Base-by-base conservation (phyloP, 441 rosid species). In the Capsella rubella region DNA sequence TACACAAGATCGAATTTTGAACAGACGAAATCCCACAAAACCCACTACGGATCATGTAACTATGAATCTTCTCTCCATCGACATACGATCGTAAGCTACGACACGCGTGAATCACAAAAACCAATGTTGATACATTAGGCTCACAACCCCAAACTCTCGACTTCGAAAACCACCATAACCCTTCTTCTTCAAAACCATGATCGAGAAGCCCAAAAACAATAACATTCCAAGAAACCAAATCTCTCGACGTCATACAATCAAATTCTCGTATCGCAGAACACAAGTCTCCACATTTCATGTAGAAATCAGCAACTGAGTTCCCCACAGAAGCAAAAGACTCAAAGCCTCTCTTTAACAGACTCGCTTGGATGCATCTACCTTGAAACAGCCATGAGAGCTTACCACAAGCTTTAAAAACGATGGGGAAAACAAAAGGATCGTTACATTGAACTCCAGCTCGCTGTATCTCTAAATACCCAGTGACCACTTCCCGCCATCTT, bases 151-250 rank as follows among this genome's bases (percentile, higher is more conserved):
- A 81, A 76, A 71, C 70, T 74, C 86, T 86, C 7, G 86, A 89
- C 72, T 66, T 79, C 2, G 51, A 71, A 77, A 90, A 87, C 85
- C 87, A 85, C 75, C 71, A 14, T 32, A 90, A 35, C 16, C 89
- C 96, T 67, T 81, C 83, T 63, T 71, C 69, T 39, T 9, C 61
- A 57, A 74, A 76, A 63, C 94, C 90, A 9, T 28, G 69, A 76
- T 80, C 56, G 2, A 88, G 83, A 64, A 83, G 70, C 61, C 92
- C 91, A 29, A 81, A 80, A 46, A 87, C 75, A 53, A 92, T 61
- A 43, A 87, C 83, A 62, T 90, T 92, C 94, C 94, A 90, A 71
- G 96, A 82, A 72, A 92, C 82, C 5, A 91, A 90, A 71, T 92
- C 94, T 58, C 73, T 74, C 64, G 47, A 67, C 25, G 3, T 65